Conservation (phyloP, 805 yeast genomes). For the Cyberlindnera sargentensis region DNA sequence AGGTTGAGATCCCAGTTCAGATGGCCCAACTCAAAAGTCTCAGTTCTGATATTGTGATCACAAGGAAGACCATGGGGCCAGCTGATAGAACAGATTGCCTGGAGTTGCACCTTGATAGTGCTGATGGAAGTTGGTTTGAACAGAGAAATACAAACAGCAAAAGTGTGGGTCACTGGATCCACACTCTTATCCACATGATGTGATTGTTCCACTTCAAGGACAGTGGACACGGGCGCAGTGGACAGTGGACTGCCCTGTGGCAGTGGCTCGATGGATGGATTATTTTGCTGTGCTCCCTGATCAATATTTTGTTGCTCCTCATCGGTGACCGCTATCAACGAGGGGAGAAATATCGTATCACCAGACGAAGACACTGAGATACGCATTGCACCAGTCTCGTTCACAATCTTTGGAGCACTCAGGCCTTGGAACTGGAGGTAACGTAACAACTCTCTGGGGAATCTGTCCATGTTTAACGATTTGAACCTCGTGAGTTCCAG, state of each 20-base stretch:
- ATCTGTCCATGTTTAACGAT: constrained; percentile 15
- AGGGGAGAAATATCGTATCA: constrained; percentile 26
- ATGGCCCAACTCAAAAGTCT: constrained; percentile 41
- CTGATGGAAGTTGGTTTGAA: constrained; percentile 32
- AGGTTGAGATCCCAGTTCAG: constrained; percentile 39
- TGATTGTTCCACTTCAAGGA: constrained; percentile 30
- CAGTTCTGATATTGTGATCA: constrained; percentile 35
- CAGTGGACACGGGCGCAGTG: neutral
- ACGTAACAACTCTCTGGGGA: constrained; percentile 12
- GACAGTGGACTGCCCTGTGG: neutral
- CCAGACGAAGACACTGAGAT: constrained; percentile 28
- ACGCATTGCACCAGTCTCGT: constrained; percentile 5
- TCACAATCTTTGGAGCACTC: constrained; percentile 15
- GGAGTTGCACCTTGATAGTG: constrained; percentile 35
- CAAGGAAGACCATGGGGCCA: constrained; percentile 54
- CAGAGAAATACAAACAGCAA: constrained; percentile 44
- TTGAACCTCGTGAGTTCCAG: constrained; percentile 15
- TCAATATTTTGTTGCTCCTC: constrained; percentile 11
- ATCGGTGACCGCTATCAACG: constrained; percentile 6
- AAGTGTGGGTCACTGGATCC: constrained; percentile 41
- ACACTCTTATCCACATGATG: constrained; percentile 25
- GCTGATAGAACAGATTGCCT: constrained; percentile 35
- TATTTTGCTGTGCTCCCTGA: constrained; percentile 1
- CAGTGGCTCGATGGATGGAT: constrained; percentile 2
- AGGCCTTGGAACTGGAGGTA: constrained; percentile 18